Conservation (phyloP, 768 basidiomycete species). For the Gloeophyllum trabeum region DNA sequence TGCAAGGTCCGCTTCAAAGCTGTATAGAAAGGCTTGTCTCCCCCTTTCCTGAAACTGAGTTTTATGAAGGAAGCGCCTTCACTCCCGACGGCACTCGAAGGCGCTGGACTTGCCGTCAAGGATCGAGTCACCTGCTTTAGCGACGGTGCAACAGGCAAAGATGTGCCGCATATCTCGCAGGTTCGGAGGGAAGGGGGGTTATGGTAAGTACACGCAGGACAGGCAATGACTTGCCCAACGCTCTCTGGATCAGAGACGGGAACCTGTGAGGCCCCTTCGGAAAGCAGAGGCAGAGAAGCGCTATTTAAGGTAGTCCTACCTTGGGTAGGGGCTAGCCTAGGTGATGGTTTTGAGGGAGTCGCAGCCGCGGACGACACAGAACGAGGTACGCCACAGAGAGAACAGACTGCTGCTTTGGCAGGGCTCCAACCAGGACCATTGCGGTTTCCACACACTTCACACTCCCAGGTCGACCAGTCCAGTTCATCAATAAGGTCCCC, state of each 20-base stretch:
- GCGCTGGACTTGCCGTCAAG: slow-evolving; percentile 40
- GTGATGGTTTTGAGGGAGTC: slow-evolving; percentile 9
- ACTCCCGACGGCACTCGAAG: slow-evolving; percentile 60
- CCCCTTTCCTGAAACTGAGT: slow-evolving; percentile 86
- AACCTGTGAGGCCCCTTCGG: too few species aligned
- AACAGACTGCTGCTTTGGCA: slow-evolving; percentile 56
- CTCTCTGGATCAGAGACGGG: too few species aligned
- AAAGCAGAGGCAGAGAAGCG: too few species aligned
- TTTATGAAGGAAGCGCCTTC: slow-evolving; percentile 48
- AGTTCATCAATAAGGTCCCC: slow-evolving; percentile 14
- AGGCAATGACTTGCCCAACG: slow-evolving; percentile 49
- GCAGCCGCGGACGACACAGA: slow-evolving; percentile 19
- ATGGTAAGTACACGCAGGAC: slow-evolving; percentile 85
- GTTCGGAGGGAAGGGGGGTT: slow-evolving; percentile 63
- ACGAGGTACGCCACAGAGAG: slow-evolving; percentile 74
- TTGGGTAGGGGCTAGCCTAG: too few species aligned
- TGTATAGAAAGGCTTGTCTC: slow-evolving; percentile 75
- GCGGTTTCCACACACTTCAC: slow-evolving; percentile 77
- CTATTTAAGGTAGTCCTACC: too few species aligned
- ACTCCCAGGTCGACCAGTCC: slow-evolving; percentile 62
- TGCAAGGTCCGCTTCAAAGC: slow-evolving; percentile 61
- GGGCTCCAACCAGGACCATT: slow-evolving; percentile 74
- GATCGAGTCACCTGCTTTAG: slow-evolving; percentile 13
- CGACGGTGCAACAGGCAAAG: slow-evolving; percentile 31
- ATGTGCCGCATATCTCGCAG: slow-evolving; percentile 84